A percentile compares a stretch with the other conserved stretches of the same genome.
These are phyloP conservation scores for Coprinellus micaceus DNA, from an alignment of 768 basidiomycete genomes.

Conservation along the genomic window DNA sequence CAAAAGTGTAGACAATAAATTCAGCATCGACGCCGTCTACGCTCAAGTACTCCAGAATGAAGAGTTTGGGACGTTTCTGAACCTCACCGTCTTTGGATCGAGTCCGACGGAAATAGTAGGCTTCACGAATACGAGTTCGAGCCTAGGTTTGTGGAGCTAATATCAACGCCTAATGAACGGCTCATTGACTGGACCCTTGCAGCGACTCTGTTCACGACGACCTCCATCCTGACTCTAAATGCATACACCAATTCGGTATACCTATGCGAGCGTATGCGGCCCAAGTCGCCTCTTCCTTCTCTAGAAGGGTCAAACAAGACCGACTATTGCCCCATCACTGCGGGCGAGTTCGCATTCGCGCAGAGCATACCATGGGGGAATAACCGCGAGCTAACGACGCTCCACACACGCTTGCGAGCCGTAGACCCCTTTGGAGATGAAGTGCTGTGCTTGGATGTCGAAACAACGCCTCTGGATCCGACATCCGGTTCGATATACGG, in stretches of 20 bases:
- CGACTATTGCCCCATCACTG: constrained; percentile 70
- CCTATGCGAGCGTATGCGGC: constrained; percentile 76
- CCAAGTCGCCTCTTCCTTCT: constrained; percentile 66
- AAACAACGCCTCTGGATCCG: constrained; percentile 72
- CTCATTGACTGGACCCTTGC: constrained; percentile 15
- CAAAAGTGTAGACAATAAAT: constrained; percentile 49
- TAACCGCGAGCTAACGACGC: constrained; percentile 74
- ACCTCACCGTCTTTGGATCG: constrained; percentile 69
- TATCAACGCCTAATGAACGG: constrained; percentile 9
- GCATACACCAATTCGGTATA: constrained; percentile 68
- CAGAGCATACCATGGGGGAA: constrained; percentile 63
- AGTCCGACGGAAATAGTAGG: constrained; percentile 59
- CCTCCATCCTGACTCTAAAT: constrained; percentile 73
- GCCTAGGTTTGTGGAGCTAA: constrained; percentile 52
- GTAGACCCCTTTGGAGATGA: constrained; percentile 84
- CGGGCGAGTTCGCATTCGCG: constrained; percentile 81
- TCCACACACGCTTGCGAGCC: constrained; percentile 79
- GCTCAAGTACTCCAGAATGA: constrained; percentile 58
- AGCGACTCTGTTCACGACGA: constrained; percentile 88
- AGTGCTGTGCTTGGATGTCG: constrained; percentile 76
- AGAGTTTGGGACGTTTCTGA: constrained; percentile 46
- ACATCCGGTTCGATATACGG: constrained; percentile 61
- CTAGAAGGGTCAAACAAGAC: constrained; percentile 32
- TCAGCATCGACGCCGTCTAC: constrained; percentile 68
- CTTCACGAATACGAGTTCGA: constrained; percentile 54